Percentiles rank a stretch among this genome's conserved stretches.
phyloP scores from a whole-genome alignment of 1,284 basidiomycete genomes.

The Spongispora temasekensis region DNA sequence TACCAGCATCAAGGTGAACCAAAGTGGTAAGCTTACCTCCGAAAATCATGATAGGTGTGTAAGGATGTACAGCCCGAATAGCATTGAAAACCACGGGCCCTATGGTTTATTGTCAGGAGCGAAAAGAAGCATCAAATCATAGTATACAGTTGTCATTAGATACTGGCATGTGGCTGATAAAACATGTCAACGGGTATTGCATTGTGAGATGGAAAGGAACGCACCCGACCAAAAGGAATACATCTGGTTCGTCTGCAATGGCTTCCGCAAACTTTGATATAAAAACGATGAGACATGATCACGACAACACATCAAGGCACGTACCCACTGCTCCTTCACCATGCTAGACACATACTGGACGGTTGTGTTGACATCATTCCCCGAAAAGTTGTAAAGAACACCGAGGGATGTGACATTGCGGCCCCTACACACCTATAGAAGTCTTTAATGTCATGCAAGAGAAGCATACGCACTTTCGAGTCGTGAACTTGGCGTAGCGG shows the following conservation, averaged over 20 bases:
- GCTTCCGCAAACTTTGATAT: slow-evolving; percentile 66
- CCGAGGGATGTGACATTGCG: slow-evolving; percentile 78
- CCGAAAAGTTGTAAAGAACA: slow-evolving; percentile 76
- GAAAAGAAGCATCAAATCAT: neutral
- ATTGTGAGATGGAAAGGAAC: slow-evolving; percentile 18
- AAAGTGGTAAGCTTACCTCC: slow-evolving; percentile 48
- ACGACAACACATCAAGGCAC: slow-evolving; percentile 7
- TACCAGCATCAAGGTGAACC: neutral
- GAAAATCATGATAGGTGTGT: slow-evolving; percentile 78
- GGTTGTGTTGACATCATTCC: slow-evolving; percentile 65
- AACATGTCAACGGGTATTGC: neutral
- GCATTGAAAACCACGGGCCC: slow-evolving; percentile 74
- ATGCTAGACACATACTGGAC: slow-evolving; percentile 74
- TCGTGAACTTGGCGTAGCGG: slow-evolving; percentile 75
- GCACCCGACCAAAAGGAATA: slow-evolving; percentile 74
- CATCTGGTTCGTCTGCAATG: slow-evolving; percentile 78
- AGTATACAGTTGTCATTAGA: slow-evolving; percentile 58
- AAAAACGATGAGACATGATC: neutral
- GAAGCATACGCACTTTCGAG: slow-evolving; percentile 55
- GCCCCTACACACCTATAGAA: slow-evolving; percentile 51
- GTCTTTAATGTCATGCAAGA: neutral
- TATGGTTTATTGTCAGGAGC: slow-evolving; percentile 24
- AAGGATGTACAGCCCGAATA: slow-evolving; percentile 69
- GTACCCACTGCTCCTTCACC: slow-evolving; percentile 74
- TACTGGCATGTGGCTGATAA: slow-evolving; percentile 68